phyloP scores from a whole-genome alignment of 192 early-diverging fungal genomes.

The Gaertneriomyces semiglobifer region DNA sequence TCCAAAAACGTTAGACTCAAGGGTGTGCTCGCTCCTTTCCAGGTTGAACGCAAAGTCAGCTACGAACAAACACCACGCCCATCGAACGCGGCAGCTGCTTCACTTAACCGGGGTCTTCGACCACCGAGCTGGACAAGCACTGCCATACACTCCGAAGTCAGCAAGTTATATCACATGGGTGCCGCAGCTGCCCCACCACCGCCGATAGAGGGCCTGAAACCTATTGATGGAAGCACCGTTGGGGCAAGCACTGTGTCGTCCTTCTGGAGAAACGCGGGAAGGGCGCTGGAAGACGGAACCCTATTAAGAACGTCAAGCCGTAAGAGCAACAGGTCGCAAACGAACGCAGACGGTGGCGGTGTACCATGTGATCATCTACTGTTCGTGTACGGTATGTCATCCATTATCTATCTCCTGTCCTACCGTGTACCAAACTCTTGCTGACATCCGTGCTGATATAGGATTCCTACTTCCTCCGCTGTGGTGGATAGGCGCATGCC shows the following conservation, averaged over 20 bases:
- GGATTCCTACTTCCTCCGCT: constrained; percentile 26
- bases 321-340: background rate
- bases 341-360: background rate
- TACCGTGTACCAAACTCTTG: background rate
- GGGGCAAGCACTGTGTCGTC: constrained; percentile 14
- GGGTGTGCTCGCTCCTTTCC: background rate
- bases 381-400: constrained; percentile 21
- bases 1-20: background rate
- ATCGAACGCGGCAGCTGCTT: background rate
- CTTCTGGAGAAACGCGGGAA: constrained; percentile 15
- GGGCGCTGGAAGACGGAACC: background rate
- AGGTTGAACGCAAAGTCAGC: constrained; percentile 32
- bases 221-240: background rate
- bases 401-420: background rate
- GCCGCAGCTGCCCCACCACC: constrained; percentile 18
- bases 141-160: constrained; percentile 38
- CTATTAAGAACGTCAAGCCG: background rate
- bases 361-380: constrained; percentile 16
- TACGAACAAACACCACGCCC: constrained; percentile 1
- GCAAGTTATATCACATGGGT: constrained; percentile 29
- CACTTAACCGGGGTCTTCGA: background rate
- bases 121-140: constrained; percentile 31
- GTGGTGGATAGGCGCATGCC: constrained; percentile 23
- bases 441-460: background rate
- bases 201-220: background rate